phyloP scores from a whole-genome alignment of 805 yeast species.

The Pichia heedii region DNA sequence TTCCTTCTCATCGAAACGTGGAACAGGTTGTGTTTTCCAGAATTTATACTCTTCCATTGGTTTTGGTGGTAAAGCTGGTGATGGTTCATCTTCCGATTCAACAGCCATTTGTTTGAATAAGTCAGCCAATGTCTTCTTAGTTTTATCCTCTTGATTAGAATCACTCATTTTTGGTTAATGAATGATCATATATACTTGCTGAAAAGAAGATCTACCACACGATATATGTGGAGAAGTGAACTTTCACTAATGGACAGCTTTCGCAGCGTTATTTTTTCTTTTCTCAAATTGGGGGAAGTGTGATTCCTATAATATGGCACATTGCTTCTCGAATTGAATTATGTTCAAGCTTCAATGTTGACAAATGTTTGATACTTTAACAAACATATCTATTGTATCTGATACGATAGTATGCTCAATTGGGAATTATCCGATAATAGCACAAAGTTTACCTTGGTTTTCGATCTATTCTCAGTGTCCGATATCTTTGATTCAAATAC shows the following conservation, averaged over 20 bases:
- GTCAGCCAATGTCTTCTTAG: slow-evolving; percentile 43
- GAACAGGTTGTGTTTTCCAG: slow-evolving; percentile 97
- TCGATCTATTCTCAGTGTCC: slow-evolving; percentile 1
- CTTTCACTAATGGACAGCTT: too few species aligned
- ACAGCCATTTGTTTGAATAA: slow-evolving; percentile 44
- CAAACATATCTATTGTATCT: too few species aligned
- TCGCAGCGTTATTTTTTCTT: too few species aligned
- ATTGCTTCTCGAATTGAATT: too few species aligned
- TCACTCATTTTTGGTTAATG: too few species aligned
- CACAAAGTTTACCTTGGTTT: slow-evolving; percentile 5
- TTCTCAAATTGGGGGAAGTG: too few species aligned
- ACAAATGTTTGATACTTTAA: too few species aligned
- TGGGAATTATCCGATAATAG: background rate
- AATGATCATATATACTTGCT: too few species aligned
- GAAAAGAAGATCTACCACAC: too few species aligned
- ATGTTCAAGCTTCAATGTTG: too few species aligned
- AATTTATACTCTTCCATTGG: slow-evolving; percentile 87
- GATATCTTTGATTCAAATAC: slow-evolving; percentile 1
- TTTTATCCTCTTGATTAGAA: background rate
- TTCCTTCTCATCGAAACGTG: slow-evolving; percentile 59
- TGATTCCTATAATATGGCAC: too few species aligned
- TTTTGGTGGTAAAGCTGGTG: slow-evolving; percentile 51
- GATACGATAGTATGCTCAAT: background rate
- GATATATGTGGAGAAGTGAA: too few species aligned
- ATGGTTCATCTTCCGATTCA: slow-evolving; percentile 47